A percentile compares a stretch with the other conserved stretches of the same genome.
Evolutionary conservation across 208 protist genomes (phyloP).

Genomic region (Leishmania major): DNA sequence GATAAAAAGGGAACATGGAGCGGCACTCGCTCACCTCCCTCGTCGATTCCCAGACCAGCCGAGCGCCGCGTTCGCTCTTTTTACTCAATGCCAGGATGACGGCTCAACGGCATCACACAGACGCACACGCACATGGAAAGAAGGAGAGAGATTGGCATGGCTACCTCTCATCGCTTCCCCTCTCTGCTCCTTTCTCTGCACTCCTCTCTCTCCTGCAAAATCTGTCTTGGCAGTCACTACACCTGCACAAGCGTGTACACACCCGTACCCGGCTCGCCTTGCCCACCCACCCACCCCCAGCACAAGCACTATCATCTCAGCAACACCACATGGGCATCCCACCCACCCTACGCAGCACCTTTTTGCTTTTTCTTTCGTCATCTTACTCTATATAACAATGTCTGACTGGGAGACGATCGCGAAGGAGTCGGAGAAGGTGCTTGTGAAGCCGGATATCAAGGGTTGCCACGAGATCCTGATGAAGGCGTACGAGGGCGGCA

Average conservation of each 20-base stretch:
- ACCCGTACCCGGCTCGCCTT: background rate
- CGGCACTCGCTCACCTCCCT: background rate
- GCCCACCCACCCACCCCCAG: background rate
- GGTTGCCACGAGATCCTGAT: constrained; percentile 63
- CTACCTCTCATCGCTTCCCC: background rate
- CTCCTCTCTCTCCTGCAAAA: background rate
- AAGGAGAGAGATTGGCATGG: background rate
- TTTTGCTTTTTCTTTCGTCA: background rate
- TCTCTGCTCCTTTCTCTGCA: background rate
- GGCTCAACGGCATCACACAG: background rate
- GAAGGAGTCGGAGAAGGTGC: constrained; percentile 60
- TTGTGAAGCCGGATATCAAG: constrained; percentile 60
- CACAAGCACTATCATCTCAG: background rate
- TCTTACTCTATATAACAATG: constrained; percentile 27
- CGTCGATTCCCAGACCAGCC: background rate
- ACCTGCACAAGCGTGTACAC: background rate
- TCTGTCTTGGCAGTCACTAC: background rate
- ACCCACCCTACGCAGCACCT: background rate
- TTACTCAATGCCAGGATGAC: background rate
- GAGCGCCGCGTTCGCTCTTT: background rate
- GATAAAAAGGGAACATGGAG: background rate
- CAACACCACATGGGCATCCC: background rate
- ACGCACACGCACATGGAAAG: background rate
- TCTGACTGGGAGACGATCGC: constrained; percentile 66
- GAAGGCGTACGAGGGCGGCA: constrained; percentile 60